phyloP scores from a whole-genome alignment of 352 stramenopile genomes.

The Pythium oligandrum region DNA sequence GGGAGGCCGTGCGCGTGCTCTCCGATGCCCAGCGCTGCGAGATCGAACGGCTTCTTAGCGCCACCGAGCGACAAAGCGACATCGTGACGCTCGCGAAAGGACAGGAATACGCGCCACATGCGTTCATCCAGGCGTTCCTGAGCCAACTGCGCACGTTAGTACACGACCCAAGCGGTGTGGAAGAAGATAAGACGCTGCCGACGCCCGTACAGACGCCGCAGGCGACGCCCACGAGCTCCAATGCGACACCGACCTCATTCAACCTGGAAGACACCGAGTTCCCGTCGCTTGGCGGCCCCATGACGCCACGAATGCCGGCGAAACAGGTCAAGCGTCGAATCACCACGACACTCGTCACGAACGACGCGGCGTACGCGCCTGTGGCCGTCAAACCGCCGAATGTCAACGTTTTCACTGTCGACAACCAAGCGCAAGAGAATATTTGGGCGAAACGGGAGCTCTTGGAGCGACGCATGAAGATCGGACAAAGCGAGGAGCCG shows the following conservation, averaged over 20 bases:
- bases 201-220: neutral
- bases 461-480: conserved; percentile 38
- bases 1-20: conserved; percentile 9
- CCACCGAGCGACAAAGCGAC: neutral
- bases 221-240: neutral
- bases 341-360: conserved; percentile 16
- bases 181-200: neutral
- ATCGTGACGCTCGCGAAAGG: neutral
- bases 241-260: neutral
- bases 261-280: conserved; percentile 6
- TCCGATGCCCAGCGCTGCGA: conserved; percentile 6
- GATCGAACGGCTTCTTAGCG: conserved; percentile 3
- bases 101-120: conserved; percentile 9
- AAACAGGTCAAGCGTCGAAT: conserved; percentile 14
- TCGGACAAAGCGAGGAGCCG: neutral
- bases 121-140: conserved; percentile 6
- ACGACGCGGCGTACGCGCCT: conserved; percentile 4
- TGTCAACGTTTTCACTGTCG: neutral
- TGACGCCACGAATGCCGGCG: neutral
- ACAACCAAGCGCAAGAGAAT: conserved; percentile 6
- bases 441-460: conserved; percentile 40
- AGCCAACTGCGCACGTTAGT: conserved; percentile 4
- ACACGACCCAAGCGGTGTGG: conserved; percentile 11
- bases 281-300: conserved; percentile 7
- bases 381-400: conserved; percentile 8